These are phyloP conservation scores for Claviceps pazoutovae DNA, from an alignment of 2,329 filamentous ascomycete species.

Conservation along the genomic window DNA sequence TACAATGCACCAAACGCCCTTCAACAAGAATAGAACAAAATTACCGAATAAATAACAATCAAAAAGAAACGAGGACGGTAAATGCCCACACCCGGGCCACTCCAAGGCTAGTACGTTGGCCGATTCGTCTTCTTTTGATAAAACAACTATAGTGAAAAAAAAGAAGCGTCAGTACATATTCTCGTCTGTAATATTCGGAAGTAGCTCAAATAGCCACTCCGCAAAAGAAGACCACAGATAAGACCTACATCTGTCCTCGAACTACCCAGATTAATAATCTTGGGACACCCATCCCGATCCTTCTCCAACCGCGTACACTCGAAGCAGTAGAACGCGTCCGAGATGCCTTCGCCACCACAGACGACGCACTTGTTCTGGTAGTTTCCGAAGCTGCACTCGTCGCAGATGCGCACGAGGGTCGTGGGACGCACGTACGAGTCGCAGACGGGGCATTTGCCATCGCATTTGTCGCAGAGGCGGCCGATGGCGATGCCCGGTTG, in stretches of 20 bases:
- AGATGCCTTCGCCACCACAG: conserved; percentile 95
- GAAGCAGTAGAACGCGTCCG: conserved; percentile 97
- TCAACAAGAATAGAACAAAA: too few species aligned
- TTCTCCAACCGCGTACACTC: conserved; percentile 96
- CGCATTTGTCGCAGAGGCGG: conserved; percentile 98
- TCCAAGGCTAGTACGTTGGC: conserved; percentile 35
- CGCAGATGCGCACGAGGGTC: conserved; percentile 93
- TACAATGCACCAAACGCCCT: too few species aligned
- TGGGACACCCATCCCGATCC: conserved; percentile 92
- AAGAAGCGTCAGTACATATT: too few species aligned
- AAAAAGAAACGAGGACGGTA: not conserved
- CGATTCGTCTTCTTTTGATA: conserved; percentile 56
- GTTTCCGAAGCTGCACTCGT: conserved; percentile 98
- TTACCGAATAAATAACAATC: too few species aligned
- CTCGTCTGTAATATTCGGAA: too few species aligned
- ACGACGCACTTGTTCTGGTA: conserved; percentile 99
- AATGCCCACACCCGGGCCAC: conserved; percentile 35
- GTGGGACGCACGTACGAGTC: conserved; percentile 97
- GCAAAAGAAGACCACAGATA: not conserved
- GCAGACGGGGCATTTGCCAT: conserved; percentile 98
- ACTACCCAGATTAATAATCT: conserved; percentile 97
- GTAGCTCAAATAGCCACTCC: not conserved
- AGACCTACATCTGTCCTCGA: conserved; percentile 74
- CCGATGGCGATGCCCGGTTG: conserved; percentile 95
- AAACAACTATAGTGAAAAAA: conserved; percentile 31